Evolutionary conservation across 2,329 filamentous ascomycete species (phyloP).

Genomic region (Cladosporium cucumerinum): DNA sequence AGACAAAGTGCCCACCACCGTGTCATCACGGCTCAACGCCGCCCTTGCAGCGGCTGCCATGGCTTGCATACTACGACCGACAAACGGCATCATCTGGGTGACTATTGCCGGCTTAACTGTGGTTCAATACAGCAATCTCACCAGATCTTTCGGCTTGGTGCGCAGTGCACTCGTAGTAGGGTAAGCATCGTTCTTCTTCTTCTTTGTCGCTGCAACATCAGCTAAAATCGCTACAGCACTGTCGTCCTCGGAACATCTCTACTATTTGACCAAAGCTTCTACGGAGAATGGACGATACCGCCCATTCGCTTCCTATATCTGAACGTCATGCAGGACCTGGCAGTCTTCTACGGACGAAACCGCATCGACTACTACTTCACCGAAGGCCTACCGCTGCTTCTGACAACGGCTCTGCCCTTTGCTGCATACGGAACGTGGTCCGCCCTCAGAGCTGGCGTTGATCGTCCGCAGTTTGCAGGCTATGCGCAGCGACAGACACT

Average conservation of each 20-base stretch:
- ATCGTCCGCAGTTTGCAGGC: slow-evolving; percentile 25
- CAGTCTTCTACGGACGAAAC: slow-evolving; percentile 89
- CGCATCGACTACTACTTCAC: slow-evolving; percentile 90
- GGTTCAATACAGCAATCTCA: slow-evolving; percentile 38
- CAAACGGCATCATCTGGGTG: slow-evolving; percentile 83
- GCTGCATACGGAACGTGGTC: slow-evolving; percentile 62
- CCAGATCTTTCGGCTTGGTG: neutral
- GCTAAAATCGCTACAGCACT: neutral
- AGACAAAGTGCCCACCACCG: neutral
- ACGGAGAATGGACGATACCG: slow-evolving; percentile 82
- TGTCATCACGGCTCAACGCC: neutral
- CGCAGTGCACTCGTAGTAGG: slow-evolving; percentile 4
- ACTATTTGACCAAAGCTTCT: slow-evolving; percentile 72
- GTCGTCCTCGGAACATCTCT: slow-evolving; percentile 61
- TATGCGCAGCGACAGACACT: slow-evolving; percentile 20
- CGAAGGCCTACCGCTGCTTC: slow-evolving; percentile 82
- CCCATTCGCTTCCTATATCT: slow-evolving; percentile 84
- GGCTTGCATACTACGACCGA: slow-evolving; percentile 83
- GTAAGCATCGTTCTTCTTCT: neutral
- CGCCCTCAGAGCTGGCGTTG: slow-evolving; percentile 30
- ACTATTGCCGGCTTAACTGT: slow-evolving; percentile 58
- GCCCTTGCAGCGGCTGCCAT: slow-evolving; percentile 71
- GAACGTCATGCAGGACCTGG: slow-evolving; percentile 82
- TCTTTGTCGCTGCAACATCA: neutral
- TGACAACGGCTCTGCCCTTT: slow-evolving; percentile 81